Conservation (phyloP, 306 rosid species). For the Gleditsia sinensis region DNA sequence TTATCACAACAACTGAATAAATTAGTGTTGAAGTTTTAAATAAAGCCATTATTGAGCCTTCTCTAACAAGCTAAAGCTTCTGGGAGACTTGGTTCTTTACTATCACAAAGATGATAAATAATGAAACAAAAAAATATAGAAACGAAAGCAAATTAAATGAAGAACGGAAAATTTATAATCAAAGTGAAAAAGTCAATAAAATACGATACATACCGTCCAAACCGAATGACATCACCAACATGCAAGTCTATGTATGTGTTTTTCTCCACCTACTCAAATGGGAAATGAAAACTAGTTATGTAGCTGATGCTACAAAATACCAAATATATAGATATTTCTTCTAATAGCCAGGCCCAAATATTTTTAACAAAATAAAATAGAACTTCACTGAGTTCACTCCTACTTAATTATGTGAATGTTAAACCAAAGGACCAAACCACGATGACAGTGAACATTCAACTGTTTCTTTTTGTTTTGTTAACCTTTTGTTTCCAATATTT, state of each 20-base stretch:
- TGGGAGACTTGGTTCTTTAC: not conserved
- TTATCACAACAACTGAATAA: conserved; percentile 15
- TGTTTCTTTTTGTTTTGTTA: not conserved
- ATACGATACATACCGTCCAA: conserved; percentile 74
- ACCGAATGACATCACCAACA: conserved; percentile 96
- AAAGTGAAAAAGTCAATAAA: conserved; percentile 24
- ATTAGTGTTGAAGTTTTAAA: not conserved
- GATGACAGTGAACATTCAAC: not conserved
- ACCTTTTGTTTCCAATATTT: conserved; percentile 12
- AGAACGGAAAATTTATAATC: not conserved
- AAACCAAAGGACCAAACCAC: conserved; percentile 19
- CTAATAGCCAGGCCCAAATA: not conserved
- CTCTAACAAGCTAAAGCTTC: not conserved
- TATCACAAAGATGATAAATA: not conserved
- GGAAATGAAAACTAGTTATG: conserved; percentile 29
- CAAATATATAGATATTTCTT: conserved; percentile 13
- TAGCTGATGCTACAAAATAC: conserved; percentile 3
- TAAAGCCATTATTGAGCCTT: not conserved
- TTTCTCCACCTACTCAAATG: conserved; percentile 66
- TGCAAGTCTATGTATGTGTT: conserved; percentile 67
- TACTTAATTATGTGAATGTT: conserved; percentile 8
- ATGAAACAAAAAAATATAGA: not conserved
- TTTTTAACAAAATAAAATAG: conserved; percentile 8
- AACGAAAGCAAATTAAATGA: not conserved
- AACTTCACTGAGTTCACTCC: no score